Conservation (phyloP, 2,329 filamentous ascomycete genomes). For the Malbranchea zuffiana region DNA sequence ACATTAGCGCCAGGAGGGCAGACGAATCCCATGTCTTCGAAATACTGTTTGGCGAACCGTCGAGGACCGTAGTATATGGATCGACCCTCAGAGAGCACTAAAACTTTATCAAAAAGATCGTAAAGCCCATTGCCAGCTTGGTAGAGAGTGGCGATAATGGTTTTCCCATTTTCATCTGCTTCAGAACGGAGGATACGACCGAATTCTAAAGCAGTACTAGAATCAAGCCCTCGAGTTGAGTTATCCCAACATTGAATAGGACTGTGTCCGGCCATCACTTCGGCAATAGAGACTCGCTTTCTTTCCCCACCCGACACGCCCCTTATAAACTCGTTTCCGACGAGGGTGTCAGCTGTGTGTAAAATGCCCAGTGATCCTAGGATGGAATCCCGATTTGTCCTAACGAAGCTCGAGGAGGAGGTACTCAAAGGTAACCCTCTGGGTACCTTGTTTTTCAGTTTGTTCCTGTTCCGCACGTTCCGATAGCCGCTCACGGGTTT, state of each 20-base stretch:
- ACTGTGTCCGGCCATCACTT: constrained; percentile 66
- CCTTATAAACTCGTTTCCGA: constrained; percentile 69
- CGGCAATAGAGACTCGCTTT: constrained; percentile 73
- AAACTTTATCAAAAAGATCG: constrained; percentile 67
- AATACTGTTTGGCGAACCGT: constrained; percentile 58
- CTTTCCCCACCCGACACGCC: constrained; percentile 70
- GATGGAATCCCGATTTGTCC: too few species aligned
- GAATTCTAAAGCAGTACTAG: constrained; percentile 56
- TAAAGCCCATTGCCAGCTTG: constrained; percentile 75
- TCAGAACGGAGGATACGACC: constrained; percentile 60
- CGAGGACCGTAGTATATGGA: constrained; percentile 65
- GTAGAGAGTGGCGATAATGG: constrained; percentile 75
- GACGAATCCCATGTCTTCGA: constrained; percentile 63
- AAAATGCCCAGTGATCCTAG: constrained; percentile 47
- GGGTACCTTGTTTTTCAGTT: too few species aligned
- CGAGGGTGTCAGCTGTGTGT: constrained; percentile 71
- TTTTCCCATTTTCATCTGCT: constrained; percentile 71
- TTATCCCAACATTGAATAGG: constrained; percentile 68
- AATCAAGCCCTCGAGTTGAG: constrained; percentile 56
- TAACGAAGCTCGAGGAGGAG: constrained; percentile 34
- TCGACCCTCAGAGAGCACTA: constrained; percentile 65
- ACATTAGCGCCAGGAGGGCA: constrained; percentile 35
- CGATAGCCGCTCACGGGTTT: too few species aligned
- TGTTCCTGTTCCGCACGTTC: too few species aligned
- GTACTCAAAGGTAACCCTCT: too few species aligned